Conservation (phyloP, 768 basidiomycete species). For the Basidioascus undulatus region DNA sequence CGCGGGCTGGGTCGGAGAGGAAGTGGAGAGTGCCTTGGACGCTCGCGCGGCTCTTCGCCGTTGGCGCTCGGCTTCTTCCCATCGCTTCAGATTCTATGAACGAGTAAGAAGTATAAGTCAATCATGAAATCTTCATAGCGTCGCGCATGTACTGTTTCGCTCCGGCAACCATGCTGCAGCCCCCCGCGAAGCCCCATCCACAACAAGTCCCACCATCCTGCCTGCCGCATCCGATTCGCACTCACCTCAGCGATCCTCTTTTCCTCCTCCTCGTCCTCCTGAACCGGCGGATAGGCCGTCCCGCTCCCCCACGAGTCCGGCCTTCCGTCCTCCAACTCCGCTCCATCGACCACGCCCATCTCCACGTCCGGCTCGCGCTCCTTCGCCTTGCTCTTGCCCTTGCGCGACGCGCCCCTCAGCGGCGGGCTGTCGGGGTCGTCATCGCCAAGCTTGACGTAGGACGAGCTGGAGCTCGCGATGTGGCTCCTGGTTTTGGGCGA, state of each 20-base stretch:
- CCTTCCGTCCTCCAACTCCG: conserved; percentile 17
- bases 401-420: no score
- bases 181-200: no score
- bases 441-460: no score
- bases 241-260: conserved; percentile 46
- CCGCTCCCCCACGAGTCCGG: conserved; percentile 11
- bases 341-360: conserved; percentile 15
- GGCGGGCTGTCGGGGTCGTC: no score
- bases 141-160: no score
- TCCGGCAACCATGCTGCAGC: no score
- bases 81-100: conserved; percentile 41
- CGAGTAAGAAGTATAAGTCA: conserved; percentile 1
- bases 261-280: conserved; percentile 41
- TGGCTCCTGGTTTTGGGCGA: no score
- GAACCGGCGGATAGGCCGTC: conserved; percentile 37
- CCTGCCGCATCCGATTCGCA: conserved; percentile 7
- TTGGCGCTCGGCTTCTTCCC: conserved; percentile 54
- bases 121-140: not conserved
- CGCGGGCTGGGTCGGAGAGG: conserved; percentile 17
- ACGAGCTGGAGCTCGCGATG: no score
- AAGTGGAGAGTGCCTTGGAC: conserved; percentile 18
- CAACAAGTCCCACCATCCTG: not conserved
- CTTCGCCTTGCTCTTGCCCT: conserved; percentile 15
- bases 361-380: conserved; percentile 12
- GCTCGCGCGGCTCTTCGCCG: conserved; percentile 48